Evolutionary conservation across 495 filamentous ascomycete genomes (phyloP), one percentile per base, ranked within the genome.

Genomic region (Lepraria neglecta): DNA sequence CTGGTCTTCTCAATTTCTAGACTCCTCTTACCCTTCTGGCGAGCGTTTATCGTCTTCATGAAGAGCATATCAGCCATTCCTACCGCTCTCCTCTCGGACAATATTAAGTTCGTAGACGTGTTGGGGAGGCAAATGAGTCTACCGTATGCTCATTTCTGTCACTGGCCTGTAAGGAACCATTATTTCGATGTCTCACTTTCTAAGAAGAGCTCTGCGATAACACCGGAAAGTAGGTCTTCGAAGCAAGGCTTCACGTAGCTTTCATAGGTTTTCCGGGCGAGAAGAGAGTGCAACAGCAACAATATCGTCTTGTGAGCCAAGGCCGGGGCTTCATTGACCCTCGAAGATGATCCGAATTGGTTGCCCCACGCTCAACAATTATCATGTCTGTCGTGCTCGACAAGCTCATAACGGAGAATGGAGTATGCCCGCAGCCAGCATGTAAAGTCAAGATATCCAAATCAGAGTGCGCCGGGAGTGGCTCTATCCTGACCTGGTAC

Each of bases 71-170:
- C 30, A 6, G 51, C 31, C n/a, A 1, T 54, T 19, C 51, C 51
- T 21, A 38, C 30, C 0, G 3, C 6, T 15, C 31, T 54, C 3
- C 51, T 35, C 28, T 54, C 51, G 17, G 30, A 54, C 14, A 21
- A 54, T 12, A 38, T 54, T 11, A 33, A 14, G 11, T 33, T 35
- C 33, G 31, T 54, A 28, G 51, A 54, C 2, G 0, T 21, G 7
- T 35, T 54, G 28, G 51, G 30, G 19, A 17, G 51, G 31, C 30
- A 21, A 28, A 35, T 54, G 30, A 54, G 51, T 21, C 51, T 19
- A 21, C 21, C 51, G 12, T 54, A 54, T 17, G 51, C 51, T 19
- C 17, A 54, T 38, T 54, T 54, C 17, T 33, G 51, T 33, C 35
- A 54, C 51, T 19, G 51, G 51, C 51, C 51, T 17, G 51, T 54